These are phyloP conservation scores for Erodium maritimum DNA, from an alignment of 345 rosid genomes.

Conservation along the genomic window DNA sequence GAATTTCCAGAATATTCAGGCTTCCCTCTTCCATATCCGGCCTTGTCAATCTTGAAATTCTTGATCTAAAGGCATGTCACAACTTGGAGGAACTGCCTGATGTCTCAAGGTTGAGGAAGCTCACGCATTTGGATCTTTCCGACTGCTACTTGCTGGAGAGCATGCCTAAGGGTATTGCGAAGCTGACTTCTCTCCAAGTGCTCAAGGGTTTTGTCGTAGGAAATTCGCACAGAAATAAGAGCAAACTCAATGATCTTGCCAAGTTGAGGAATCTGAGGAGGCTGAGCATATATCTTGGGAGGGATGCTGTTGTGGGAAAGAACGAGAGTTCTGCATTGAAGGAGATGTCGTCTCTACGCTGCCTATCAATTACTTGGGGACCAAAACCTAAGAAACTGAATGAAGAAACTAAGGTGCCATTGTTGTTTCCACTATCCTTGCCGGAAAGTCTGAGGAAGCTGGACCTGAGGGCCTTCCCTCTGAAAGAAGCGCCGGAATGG, in stretches of 20 bases:
- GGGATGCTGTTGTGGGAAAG: neutral
- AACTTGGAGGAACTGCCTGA: slow-evolving; percentile 25
- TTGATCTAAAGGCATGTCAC: slow-evolving; percentile 30
- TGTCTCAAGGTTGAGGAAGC: slow-evolving; percentile 11
- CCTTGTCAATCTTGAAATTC: slow-evolving; percentile 17
- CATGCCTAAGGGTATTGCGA: slow-evolving; percentile 32
- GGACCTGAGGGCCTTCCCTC: slow-evolving; percentile 16
- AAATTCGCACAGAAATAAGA: slow-evolving; percentile 2
- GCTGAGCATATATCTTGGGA: slow-evolving; percentile 18
- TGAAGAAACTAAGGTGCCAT: neutral
- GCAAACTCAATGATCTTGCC: slow-evolving; percentile 10
- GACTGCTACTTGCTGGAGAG: slow-evolving; percentile 41
- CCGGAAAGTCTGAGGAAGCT: slow-evolving; percentile 12
- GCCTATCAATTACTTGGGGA: slow-evolving; percentile 21
- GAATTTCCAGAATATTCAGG: slow-evolving; percentile 23
- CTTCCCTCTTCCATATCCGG: slow-evolving; percentile 13
- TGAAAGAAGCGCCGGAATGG: slow-evolving; percentile 11
- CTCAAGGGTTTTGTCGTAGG: slow-evolving; percentile 55
- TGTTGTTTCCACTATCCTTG: neutral
- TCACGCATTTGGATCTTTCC: slow-evolving; percentile 18
- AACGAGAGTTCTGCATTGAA: slow-evolving; percentile 8
- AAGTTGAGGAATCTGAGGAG: slow-evolving; percentile 13
- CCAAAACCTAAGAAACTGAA: slow-evolving; percentile 4
- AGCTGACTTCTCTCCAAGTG: slow-evolving; percentile 33
- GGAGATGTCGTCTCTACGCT: neutral